Percentiles rank a stretch among this genome's conserved stretches.
These are phyloP conservation scores for Panicum miliaceum DNA, from an alignment of 176 grass and related monocot genomes.

Conservation along the genomic window DNA sequence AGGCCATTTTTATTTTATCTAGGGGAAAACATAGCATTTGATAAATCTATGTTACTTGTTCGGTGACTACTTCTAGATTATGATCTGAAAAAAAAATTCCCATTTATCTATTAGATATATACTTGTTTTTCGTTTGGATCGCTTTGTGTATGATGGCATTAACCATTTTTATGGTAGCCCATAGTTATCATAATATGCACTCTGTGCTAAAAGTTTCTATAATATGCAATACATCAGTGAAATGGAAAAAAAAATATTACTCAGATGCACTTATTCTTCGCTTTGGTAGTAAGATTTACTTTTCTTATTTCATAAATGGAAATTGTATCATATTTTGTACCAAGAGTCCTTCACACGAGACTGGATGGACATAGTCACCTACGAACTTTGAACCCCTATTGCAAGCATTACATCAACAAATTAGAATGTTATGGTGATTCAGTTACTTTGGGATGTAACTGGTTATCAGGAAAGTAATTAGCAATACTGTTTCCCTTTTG, in stretches of 20 bases:
- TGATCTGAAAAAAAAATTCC: background rate
- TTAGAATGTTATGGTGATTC: background rate
- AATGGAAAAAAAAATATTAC: conserved; percentile 15
- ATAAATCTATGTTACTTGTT: conserved; percentile 1
- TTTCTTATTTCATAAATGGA: background rate
- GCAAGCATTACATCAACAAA: background rate
- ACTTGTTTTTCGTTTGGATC: background rate
- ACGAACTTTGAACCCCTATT: background rate
- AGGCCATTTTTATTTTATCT: background rate
- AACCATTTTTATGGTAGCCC: background rate
- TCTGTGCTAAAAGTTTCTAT: background rate
- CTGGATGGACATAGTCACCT: background rate
- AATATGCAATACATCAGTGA: background rate
- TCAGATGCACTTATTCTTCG: background rate
- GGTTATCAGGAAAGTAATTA: background rate
- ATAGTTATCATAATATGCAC: background rate
- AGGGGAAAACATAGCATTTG: background rate
- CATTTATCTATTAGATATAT: background rate
- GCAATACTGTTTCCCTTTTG: background rate
- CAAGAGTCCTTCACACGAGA: background rate
- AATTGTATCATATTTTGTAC: background rate
- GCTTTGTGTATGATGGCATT: background rate
- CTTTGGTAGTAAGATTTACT: background rate
- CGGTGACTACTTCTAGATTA: background rate
- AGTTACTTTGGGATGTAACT: conserved; percentile 2